phyloP scores from a whole-genome alignment of 2,329 filamentous ascomycete genomes.

The Purpureocillium lavendulum region DNA sequence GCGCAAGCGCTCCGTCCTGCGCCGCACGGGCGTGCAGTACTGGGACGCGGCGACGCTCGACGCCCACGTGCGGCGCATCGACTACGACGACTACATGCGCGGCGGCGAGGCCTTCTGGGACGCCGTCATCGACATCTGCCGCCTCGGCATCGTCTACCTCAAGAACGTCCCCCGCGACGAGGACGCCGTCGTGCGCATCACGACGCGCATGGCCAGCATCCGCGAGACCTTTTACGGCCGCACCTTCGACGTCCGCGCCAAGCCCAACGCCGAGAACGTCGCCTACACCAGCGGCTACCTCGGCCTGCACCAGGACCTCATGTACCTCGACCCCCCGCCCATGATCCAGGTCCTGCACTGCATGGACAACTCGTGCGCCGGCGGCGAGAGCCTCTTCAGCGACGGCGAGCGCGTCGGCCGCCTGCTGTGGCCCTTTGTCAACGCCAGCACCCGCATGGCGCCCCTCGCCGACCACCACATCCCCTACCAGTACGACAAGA shows the following conservation, averaged over 20 bases:
- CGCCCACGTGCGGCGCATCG: conserved; percentile 45
- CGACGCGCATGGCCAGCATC: conserved; percentile 64
- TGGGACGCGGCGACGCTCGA: conserved; percentile 33
- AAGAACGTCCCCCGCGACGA: conserved; percentile 63
- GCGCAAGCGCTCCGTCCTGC: conserved; percentile 17
- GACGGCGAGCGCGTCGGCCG: conserved; percentile 59
- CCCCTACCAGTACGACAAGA: conserved; percentile 62
- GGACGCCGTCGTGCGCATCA: conserved; percentile 58
- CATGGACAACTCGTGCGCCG: conserved; percentile 67
- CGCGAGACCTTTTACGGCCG: conserved; percentile 85
- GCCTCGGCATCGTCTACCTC: conserved; percentile 69
- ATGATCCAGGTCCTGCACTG: conserved; percentile 86
- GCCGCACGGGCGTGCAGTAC: conserved; percentile 22
- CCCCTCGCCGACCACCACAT: conserved; percentile 23
- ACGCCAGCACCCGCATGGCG: conserved; percentile 3
- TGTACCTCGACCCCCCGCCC: conserved; percentile 76
- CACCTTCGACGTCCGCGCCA: conserved; percentile 82
- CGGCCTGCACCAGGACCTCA: conserved; percentile 85
- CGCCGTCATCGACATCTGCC: conserved; percentile 53
- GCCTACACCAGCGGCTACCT: conserved; percentile 79
- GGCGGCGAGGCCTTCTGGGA: conserved; percentile 46
- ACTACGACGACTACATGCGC: conserved; percentile 65
- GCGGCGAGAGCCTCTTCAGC: conserved; percentile 80
- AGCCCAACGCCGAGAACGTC: conserved; percentile 80
- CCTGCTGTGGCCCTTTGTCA: conserved; percentile 19